Base-by-base conservation (phyloP, 2,329 filamentous ascomycete genomes). In the Pyrenochaeta sp. region DNA sequence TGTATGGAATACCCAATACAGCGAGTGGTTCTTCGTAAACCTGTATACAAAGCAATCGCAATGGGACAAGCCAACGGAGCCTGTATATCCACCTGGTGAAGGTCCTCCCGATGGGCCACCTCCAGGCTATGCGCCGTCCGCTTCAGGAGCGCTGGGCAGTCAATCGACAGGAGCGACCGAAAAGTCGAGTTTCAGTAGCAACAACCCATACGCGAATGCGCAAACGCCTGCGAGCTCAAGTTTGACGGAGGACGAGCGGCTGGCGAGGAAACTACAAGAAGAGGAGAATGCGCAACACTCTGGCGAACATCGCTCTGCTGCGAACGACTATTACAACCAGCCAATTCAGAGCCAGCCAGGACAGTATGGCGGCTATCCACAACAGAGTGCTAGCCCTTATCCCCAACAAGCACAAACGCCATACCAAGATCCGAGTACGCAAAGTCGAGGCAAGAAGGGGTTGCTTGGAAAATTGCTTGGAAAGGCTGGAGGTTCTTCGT, bases 1-100 rank as follows among this genome's bases (percentile, higher is more conserved):
- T 8, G 83, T 90, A 54, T 96, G 86, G 83, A 94, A 96, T 71
- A 52, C 88, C 0, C 85, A 94, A 65, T 96, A 96, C 77, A 87
- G 87, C 63, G 87, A 94, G 81, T 96, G 89, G 86, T 96, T 94
- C 81, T 96, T 89, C 75, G 88, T 96, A 48, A 94, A 96, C 75
- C 83, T 88, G 49, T 83, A 86, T 72, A 96, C 91, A 54, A 94
- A 94, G 64, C 81, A 88, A 67, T 96, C 92, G 4, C 88, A 93
- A 80, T 96, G 92, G 92, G 88, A 96, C 4, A 87, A 84, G 58
- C 91, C 91, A 13, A 89, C 85, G 24, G 80, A 80, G 39, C 86
- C 88, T 29, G 84, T 84, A 38, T 81, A 82, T 54, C 78, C 81
- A 11, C 72, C 79, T 6, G 71, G 67, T 19, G 58, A 72, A 41